A percentile compares a stretch with the other conserved stretches of the same genome.
phyloP scores from a whole-genome alignment of 805 yeast genomes.

The Saturnispora diversa region DNA sequence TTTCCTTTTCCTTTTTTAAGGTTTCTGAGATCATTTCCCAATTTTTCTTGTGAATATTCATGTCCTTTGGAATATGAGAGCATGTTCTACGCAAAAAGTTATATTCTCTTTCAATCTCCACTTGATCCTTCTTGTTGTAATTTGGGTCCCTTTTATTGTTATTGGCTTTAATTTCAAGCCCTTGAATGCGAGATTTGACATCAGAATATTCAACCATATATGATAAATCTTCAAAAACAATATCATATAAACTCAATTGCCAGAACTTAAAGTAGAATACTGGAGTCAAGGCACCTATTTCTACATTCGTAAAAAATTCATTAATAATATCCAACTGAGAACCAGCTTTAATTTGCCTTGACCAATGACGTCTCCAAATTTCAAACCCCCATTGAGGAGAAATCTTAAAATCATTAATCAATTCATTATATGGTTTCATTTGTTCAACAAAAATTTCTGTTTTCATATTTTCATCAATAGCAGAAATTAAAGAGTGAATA shows the following conservation, averaged over 20 bases:
- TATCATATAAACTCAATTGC: constrained; percentile 65
- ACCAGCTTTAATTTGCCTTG: constrained; percentile 19
- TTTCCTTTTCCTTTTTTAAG: constrained; percentile 23
- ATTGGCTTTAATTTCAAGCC: constrained; percentile 31
- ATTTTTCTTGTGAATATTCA: constrained; percentile 38
- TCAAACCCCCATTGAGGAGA: constrained; percentile 64
- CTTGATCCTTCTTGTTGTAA: constrained; percentile 16
- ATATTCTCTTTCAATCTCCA: constrained; percentile 22
- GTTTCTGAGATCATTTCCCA: constrained; percentile 25
- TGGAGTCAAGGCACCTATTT: constrained; percentile 28
- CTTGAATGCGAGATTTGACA: constrained; percentile 30
- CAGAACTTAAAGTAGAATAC: constrained; percentile 59
- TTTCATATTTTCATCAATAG: constrained; percentile 45
- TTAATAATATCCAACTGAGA: constrained; percentile 16
- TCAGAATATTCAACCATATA: constrained; percentile 44
- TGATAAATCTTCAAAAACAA: constrained; percentile 41
- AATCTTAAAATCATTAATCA: constrained; percentile 38
- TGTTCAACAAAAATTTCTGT: constrained; percentile 16
- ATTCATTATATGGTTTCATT: constrained; percentile 35
- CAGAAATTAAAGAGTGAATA: constrained; percentile 55
- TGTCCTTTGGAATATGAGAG: constrained; percentile 32
- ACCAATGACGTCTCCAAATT: constrained; percentile 55
- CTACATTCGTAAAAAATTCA: constrained; percentile 13
- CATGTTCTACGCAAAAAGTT: constrained; percentile 23
- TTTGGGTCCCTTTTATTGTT: constrained; percentile 24